Conservation (phyloP, 495 filamentous ascomycete species). For the Penicillium atrosanguineum region DNA sequence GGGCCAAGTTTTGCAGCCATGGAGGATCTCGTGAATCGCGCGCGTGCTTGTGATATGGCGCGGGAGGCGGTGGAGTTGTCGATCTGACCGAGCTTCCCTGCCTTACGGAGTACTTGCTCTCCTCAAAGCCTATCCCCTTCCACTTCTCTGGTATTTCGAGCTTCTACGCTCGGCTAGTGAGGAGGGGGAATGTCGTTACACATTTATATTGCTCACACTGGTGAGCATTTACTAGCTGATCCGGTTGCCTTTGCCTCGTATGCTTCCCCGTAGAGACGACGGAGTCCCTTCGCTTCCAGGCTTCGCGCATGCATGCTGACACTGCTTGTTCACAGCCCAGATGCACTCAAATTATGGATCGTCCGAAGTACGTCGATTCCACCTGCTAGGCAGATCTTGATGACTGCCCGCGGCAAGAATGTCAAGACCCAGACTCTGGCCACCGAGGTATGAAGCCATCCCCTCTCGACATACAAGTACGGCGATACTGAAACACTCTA, state of each 20-base stretch:
- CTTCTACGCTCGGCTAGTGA: conserved; percentile 33
- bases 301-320: conserved; percentile 19
- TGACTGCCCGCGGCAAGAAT: conserved; percentile 79
- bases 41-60: conserved; percentile 34
- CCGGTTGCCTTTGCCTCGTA: conserved; percentile 67
- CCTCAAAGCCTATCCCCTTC: conserved; percentile 23
- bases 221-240: conserved; percentile 75
- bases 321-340: conserved; percentile 53
- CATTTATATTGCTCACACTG: conserved; percentile 85
- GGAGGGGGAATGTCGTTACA: conserved; percentile 66
- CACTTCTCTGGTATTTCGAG: conserved; percentile 28
- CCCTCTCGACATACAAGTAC: background rate
- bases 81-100: conserved; percentile 21
- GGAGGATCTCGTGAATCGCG: conserved; percentile 31
- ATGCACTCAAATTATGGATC: conserved; percentile 68
- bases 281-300: conserved; percentile 3
- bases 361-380: conserved; percentile 64
- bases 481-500: conserved; percentile 2
- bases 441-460: conserved; percentile 61
- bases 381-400: conserved; percentile 68
- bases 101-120: conserved; percentile 2
- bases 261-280: conserved; percentile 23
- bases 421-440: conserved; percentile 71
- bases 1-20: conserved; percentile 41
- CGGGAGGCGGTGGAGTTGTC: conserved; percentile 23